phyloP scores from a whole-genome alignment of 2,329 filamentous ascomycete species.

The Ophiocordyceps camponoti-saundersi region DNA sequence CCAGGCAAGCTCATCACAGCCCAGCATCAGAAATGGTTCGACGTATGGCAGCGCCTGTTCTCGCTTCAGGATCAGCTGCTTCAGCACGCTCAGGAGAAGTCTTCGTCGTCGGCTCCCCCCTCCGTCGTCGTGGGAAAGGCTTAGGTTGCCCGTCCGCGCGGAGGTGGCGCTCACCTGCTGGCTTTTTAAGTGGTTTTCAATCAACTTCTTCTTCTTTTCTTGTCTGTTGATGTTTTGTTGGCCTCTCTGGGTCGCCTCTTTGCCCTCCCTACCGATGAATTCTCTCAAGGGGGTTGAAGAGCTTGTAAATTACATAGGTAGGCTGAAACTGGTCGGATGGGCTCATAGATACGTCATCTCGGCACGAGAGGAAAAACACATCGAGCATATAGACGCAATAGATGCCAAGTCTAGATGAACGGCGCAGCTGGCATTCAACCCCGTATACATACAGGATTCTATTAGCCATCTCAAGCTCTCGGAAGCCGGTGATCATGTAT shows the following conservation, averaged over 20 bases:
- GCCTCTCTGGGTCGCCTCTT: too few species aligned
- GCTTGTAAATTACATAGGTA: too few species aligned
- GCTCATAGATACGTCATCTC: too few species aligned
- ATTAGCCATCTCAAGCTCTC: too few species aligned
- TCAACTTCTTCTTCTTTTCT: neutral
- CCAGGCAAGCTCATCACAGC: conserved; percentile 44
- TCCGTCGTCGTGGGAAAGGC: conserved; percentile 11
- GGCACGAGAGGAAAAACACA: too few species aligned
- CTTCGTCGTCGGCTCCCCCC: neutral
- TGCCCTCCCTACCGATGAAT: neutral
- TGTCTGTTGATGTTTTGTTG: too few species aligned
- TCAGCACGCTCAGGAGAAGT: neutral
- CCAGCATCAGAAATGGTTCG: conserved; percentile 58
- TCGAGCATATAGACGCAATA: too few species aligned
- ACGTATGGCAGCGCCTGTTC: conserved; percentile 58
- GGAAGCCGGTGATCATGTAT: too few species aligned
- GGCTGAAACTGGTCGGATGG: too few species aligned
- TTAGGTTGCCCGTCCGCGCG: conserved; percentile 6
- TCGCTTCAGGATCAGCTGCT: conserved; percentile 10
- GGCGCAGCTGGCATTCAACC: too few species aligned
- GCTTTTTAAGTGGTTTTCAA: neutral
- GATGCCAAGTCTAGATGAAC: too few species aligned
- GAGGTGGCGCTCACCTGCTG: neutral
- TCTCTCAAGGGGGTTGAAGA: neutral
- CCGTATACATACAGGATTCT: too few species aligned